Conservation (phyloP, 441 rosid genomes). For the Hypseocharis bilobata region DNA sequence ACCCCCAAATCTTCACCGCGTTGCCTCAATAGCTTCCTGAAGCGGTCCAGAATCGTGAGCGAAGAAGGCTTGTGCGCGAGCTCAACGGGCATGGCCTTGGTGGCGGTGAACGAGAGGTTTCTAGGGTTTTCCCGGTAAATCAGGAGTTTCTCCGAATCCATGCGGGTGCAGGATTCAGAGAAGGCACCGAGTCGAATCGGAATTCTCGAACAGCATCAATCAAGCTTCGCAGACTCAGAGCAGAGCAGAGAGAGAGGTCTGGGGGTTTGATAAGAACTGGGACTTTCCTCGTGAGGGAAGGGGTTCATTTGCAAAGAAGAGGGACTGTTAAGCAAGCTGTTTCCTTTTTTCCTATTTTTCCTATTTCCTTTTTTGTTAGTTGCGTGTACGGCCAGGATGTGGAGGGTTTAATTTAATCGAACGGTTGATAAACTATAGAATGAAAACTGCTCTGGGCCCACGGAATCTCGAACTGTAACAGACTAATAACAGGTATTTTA, state of each 20-base stretch:
- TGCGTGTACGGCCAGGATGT: not conserved
- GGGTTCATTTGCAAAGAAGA: too few species aligned
- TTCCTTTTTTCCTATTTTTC: too few species aligned
- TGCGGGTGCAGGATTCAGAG: constrained; percentile 18
- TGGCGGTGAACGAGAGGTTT: constrained; percentile 13
- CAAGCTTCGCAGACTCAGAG: not conserved
- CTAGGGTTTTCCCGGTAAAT: constrained; percentile 34
- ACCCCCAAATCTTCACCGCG: constrained; percentile 35
- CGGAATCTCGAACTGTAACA: not conserved
- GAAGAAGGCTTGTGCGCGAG: constrained; percentile 32
- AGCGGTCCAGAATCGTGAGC: constrained; percentile 36
- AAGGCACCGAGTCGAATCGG: too few species aligned
- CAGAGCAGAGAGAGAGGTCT: not conserved
- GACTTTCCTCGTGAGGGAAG: not conserved
- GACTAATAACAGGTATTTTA: not conserved
- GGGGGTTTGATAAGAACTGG: not conserved
- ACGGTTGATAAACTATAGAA: too few species aligned
- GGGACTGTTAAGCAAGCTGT: too few species aligned
- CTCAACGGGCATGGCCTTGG: constrained; percentile 36
- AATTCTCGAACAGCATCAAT: not conserved
- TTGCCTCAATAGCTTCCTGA: constrained; percentile 43
- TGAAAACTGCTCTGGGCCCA: not conserved
- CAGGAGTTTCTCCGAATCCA: constrained; percentile 29
- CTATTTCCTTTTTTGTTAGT: too few species aligned
- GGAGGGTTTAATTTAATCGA: not conserved